These are phyloP conservation scores for Boehmeria nivea DNA, from an alignment of 306 rosid species.

Conservation along the genomic window DNA sequence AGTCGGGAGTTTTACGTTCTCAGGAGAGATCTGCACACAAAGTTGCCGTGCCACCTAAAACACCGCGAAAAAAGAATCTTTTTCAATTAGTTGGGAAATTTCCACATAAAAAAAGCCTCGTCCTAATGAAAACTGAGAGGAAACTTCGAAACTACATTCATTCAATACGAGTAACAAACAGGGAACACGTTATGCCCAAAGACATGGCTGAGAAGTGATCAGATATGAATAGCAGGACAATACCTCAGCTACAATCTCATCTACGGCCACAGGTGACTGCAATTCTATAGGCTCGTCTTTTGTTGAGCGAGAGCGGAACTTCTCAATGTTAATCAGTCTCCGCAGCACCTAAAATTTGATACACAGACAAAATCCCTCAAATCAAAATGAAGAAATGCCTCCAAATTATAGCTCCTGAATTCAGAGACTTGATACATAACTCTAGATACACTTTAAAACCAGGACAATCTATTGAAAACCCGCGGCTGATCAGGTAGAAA, in stretches of 20 bases:
- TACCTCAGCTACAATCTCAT: slow-evolving; percentile 75
- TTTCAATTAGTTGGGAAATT: too few species aligned
- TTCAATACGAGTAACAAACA: too few species aligned
- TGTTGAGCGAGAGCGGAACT: slow-evolving; percentile 45
- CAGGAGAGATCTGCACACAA: slow-evolving; percentile 51
- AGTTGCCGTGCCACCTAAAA: slow-evolving; percentile 80
- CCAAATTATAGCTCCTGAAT: too few species aligned
- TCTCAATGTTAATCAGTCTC: slow-evolving; percentile 48
- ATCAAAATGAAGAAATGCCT: too few species aligned
- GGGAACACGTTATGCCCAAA: too few species aligned
- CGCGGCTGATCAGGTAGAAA: too few species aligned
- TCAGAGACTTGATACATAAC: not conserved
- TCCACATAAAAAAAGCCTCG: too few species aligned
- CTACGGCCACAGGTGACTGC: slow-evolving; percentile 51
- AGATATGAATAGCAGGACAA: too few species aligned
- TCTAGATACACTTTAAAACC: not conserved
- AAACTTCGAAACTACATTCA: too few species aligned
- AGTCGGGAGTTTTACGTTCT: slow-evolving; percentile 46
- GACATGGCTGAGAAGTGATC: too few species aligned
- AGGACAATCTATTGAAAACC: too few species aligned
- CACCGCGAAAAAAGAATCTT: not conserved
- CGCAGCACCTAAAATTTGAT: slow-evolving; percentile 54
- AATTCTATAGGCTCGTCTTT: slow-evolving; percentile 78
- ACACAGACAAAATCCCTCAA: not conserved
- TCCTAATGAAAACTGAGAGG: too few species aligned